These are phyloP conservation scores for Talaromyces sp. DNA, from an alignment of 2,329 filamentous ascomycete species.

Conservation along the genomic window DNA sequence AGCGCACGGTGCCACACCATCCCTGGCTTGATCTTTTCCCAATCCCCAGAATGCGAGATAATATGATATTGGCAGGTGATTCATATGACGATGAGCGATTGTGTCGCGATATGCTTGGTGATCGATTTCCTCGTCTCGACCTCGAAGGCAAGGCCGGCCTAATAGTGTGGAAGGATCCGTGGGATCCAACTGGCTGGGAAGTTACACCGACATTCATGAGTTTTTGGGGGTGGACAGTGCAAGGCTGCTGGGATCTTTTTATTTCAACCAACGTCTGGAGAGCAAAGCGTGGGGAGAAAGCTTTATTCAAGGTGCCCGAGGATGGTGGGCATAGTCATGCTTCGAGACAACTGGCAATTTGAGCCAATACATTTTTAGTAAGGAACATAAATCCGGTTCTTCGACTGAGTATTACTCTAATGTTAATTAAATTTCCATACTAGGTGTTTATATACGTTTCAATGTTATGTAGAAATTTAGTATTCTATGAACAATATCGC, in stretches of 20 bases:
- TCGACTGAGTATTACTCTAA: too few species aligned
- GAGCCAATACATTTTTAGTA: not conserved
- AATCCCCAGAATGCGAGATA: slow-evolving; percentile 9
- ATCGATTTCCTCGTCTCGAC: not conserved
- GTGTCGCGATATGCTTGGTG: slow-evolving; percentile 15
- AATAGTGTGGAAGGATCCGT: slow-evolving; percentile 24
- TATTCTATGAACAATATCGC: not conserved
- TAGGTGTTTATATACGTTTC: too few species aligned
- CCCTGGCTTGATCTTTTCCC: slow-evolving; percentile 11
- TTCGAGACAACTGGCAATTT: not conserved
- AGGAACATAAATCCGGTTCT: not conserved
- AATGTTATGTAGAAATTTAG: too few species aligned
- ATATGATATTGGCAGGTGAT: slow-evolving; percentile 13
- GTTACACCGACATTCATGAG: slow-evolving; percentile 18
- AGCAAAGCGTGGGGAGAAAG: slow-evolving; percentile 18
- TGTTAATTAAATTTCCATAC: too few species aligned
- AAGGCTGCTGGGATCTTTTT: slow-evolving; percentile 18
- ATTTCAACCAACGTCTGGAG: slow-evolving; percentile 24
- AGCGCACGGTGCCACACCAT: slow-evolving; percentile 8
- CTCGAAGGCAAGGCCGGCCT: slow-evolving; percentile 11
- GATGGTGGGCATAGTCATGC: not conserved
- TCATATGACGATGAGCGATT: slow-evolving; percentile 13
- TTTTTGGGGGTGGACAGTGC: slow-evolving; percentile 24
- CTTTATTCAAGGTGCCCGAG: slow-evolving; percentile 7
- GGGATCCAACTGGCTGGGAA: slow-evolving; percentile 25